These are phyloP conservation scores for Sporothrix sp. DNA, from an alignment of 2,329 filamentous ascomycete species.

Conservation along the genomic window DNA sequence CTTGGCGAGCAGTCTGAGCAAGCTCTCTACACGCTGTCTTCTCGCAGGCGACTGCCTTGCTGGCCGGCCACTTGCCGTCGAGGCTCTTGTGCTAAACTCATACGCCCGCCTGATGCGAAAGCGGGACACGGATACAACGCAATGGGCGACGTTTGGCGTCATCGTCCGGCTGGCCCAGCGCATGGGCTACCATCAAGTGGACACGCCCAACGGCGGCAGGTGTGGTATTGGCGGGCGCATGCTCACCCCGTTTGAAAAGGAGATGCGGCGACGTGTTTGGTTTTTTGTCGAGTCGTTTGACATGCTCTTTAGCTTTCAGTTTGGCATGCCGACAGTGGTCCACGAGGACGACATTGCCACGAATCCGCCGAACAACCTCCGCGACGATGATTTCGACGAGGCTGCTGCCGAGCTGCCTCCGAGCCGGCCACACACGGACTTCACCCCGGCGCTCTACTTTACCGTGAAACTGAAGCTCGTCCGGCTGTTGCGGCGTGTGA, in stretches of 20 bases:
- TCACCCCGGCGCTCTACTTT: constrained; percentile 47
- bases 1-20: constrained; percentile 12
- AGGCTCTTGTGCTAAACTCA: constrained; percentile 38
- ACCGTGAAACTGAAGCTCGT: constrained; percentile 33
- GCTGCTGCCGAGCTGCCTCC: constrained; percentile 45
- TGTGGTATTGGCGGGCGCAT: background rate
- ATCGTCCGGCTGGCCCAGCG: constrained; percentile 40
- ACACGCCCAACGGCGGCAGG: constrained; percentile 10
- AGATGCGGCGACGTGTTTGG: constrained; percentile 43
- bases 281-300: constrained; percentile 40
- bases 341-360: constrained; percentile 54
- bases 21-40: constrained; percentile 36
- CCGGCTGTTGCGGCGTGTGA: constrained; percentile 34
- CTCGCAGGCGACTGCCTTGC: constrained; percentile 38
- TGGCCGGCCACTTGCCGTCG: constrained; percentile 36
- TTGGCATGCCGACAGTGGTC: constrained; percentile 32
- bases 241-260: constrained; percentile 38
- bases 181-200: constrained; percentile 40
- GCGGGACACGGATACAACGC: constrained; percentile 32
- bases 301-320: constrained; percentile 39
- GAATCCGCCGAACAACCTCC: constrained; percentile 49
- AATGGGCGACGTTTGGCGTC: constrained; percentile 40
- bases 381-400: constrained; percentile 56
- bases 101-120: constrained; percentile 34
- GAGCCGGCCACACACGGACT: constrained; percentile 44